phyloP scores from a whole-genome alignment of 78 protist species.

The Tieghemostelium lacteum region DNA sequence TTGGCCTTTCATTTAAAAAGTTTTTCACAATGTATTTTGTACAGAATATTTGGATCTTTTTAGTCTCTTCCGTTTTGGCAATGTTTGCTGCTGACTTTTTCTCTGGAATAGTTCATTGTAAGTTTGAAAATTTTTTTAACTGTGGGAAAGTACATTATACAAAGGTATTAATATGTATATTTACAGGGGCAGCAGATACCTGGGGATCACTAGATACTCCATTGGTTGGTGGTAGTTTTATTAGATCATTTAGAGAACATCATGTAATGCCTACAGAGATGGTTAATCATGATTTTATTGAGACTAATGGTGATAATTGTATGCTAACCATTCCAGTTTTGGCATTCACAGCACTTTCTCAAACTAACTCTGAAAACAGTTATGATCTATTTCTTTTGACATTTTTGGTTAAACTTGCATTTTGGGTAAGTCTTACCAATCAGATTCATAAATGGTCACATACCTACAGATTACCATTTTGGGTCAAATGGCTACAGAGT shows the following conservation, averaged over 20 bases:
- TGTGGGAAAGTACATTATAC: not conserved
- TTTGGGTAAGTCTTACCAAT: conserved; percentile 83
- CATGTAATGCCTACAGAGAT: conserved; percentile 85
- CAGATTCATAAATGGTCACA: conserved; percentile 90
- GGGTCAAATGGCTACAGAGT: conserved; percentile 41
- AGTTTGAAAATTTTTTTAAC: not conserved
- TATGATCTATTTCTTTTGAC: conserved; percentile 26
- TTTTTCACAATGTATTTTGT: conserved; percentile 31
- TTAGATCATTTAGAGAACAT: conserved; percentile 91
- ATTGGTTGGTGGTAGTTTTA: conserved; percentile 81
- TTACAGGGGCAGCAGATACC: conserved; percentile 88
- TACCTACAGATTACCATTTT: conserved; percentile 47
- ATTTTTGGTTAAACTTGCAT: conserved; percentile 48
- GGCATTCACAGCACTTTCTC: conserved; percentile 15
- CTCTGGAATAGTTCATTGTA: conserved; percentile 79
- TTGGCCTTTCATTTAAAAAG: conserved; percentile 22
- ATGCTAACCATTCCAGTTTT: conserved; percentile 71
- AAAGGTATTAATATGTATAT: not conserved
- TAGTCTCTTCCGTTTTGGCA: conserved; percentile 53
- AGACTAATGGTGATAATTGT: conserved; percentile 91
- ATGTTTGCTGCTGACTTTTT: conserved; percentile 74
- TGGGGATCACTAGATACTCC: conserved; percentile 90
- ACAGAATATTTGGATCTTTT: conserved; percentile 64
- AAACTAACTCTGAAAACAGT: not conserved
- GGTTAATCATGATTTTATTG: conserved; percentile 83